These are phyloP conservation scores for Irpex rosettiformis DNA, from an alignment of 1,284 basidiomycete species.

Conservation along the genomic window DNA sequence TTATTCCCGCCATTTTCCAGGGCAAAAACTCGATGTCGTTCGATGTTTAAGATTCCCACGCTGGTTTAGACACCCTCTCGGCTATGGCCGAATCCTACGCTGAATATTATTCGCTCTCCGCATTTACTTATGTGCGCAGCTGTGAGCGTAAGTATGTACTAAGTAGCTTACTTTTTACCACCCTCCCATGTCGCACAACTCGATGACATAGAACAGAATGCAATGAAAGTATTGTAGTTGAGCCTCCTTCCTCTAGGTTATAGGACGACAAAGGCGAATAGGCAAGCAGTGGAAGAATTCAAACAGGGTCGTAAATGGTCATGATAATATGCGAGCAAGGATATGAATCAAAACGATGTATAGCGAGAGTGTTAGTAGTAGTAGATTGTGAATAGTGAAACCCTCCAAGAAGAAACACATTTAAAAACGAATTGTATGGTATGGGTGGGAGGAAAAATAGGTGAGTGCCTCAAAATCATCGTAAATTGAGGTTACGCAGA, in stretches of 20 bases:
- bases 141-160: neutral
- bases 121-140: neutral
- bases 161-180: too few species aligned
- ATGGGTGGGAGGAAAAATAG: neutral
- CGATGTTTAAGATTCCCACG: constrained; percentile 2
- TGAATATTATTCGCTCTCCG: neutral
- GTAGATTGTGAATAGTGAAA: constrained; percentile 3
- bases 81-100: neutral
- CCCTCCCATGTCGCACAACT: too few species aligned
- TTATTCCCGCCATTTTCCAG: neutral
- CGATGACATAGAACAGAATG: too few species aligned
- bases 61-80: neutral
- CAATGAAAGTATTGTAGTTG: neutral
- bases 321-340: constrained; percentile 3
- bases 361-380: constrained; percentile 4
- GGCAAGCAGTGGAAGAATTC: neutral
- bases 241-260: constrained; percentile 3
- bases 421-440: constrained; percentile 6
- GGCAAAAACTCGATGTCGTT: constrained; percentile 1
- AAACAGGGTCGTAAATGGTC: constrained; percentile 4
- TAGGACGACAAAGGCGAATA: neutral
- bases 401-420: constrained; percentile 3
- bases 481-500: neutral
- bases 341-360: constrained; percentile 6
- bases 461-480: neutral